Percentiles rank a stretch among this genome's conserved stretches.
Conservation (phyloP, 164 flowering plant species). For the Chimonanthus salicifolius region DNA sequence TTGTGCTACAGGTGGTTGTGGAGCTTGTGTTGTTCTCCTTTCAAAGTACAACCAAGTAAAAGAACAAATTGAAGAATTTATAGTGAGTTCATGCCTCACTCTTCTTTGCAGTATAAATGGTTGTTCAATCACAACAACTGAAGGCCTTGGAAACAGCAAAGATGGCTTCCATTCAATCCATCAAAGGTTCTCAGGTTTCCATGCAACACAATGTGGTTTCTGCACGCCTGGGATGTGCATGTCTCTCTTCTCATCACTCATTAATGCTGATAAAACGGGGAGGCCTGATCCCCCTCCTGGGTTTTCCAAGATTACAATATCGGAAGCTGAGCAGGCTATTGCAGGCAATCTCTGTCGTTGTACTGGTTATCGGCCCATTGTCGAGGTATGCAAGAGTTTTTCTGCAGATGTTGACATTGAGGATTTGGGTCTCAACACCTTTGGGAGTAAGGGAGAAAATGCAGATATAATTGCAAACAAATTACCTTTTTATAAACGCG, state of each 20-base stretch:
- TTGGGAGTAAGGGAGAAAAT: slow-evolving; percentile 52
- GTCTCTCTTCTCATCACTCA: slow-evolving; percentile 71
- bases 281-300: slow-evolving; percentile 49
- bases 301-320: slow-evolving; percentile 64
- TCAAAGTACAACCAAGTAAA: slow-evolving; percentile 61
- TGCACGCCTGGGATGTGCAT: slow-evolving; percentile 97
- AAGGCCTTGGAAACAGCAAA: slow-evolving; percentile 80
- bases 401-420: slow-evolving; percentile 84
- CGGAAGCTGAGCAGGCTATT: slow-evolving; percentile 71
- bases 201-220: slow-evolving; percentile 95
- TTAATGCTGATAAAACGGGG: slow-evolving; percentile 60
- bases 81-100: slow-evolving; percentile 82
- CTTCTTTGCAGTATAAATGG: slow-evolving; percentile 74
- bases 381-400: slow-evolving; percentile 90
- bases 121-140: slow-evolving; percentile 78
- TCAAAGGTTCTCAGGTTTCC: slow-evolving; percentile 74
- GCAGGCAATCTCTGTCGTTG: slow-evolving; percentile 89
- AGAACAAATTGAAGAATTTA: slow-evolving; percentile 57
- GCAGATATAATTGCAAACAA: slow-evolving; percentile 24
- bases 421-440: slow-evolving; percentile 80
- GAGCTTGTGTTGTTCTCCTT: slow-evolving; percentile 82
- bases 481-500: slow-evolving; percentile 38
- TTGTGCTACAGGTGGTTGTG: slow-evolving; percentile 77
- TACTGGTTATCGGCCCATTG: slow-evolving; percentile 90
- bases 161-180: slow-evolving; percentile 86